Conservation (phyloP, 2,329 filamentous ascomycete species). For the Pseudogymnoascus sp. region DNA sequence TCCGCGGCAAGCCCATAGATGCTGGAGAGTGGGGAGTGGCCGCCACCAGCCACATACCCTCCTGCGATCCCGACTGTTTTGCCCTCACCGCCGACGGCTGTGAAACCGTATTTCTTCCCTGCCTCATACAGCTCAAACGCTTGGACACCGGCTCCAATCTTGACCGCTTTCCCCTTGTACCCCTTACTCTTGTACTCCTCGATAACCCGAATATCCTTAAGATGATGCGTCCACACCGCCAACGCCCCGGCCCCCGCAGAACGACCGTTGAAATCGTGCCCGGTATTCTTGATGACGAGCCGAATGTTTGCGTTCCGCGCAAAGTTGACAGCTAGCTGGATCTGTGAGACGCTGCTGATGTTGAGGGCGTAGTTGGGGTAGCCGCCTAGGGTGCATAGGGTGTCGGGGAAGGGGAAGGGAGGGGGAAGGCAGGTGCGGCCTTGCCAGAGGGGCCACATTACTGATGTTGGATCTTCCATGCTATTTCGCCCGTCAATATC, state of each 20-base stretch:
- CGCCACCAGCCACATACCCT: slow-evolving; percentile 53
- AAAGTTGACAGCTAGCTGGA: slow-evolving; percentile 36
- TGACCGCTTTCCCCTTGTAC: slow-evolving; percentile 38
- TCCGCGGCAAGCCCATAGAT: slow-evolving; percentile 51
- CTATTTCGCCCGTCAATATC: slow-evolving; percentile 12
- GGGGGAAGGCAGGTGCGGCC: slow-evolving; percentile 32
- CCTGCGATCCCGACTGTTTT: slow-evolving; percentile 47
- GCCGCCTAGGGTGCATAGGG: not conserved
- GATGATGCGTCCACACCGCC: slow-evolving; percentile 40
- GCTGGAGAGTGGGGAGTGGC: slow-evolving; percentile 45
- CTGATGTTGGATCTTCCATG: slow-evolving; percentile 34
- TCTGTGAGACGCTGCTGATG: slow-evolving; percentile 32
- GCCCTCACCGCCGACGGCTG: slow-evolving; percentile 45
- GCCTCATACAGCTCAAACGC: slow-evolving; percentile 39
- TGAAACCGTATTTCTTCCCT: slow-evolving; percentile 35
- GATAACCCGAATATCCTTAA: slow-evolving; percentile 27
- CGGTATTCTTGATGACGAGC: slow-evolving; percentile 29
- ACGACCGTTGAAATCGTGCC: slow-evolving; percentile 28
- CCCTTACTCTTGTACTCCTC: slow-evolving; percentile 29
- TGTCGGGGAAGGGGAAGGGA: slow-evolving; percentile 24
- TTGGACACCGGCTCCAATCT: slow-evolving; percentile 42
- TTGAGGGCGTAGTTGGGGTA: slow-evolving; percentile 25
- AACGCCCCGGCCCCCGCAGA: slow-evolving; percentile 35
- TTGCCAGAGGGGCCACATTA: slow-evolving; percentile 40
- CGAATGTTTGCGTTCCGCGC: slow-evolving; percentile 33